Evolutionary conservation across 2,329 filamentous ascomycete species (phyloP).

Genomic region (Chaetomium olivaceum): DNA sequence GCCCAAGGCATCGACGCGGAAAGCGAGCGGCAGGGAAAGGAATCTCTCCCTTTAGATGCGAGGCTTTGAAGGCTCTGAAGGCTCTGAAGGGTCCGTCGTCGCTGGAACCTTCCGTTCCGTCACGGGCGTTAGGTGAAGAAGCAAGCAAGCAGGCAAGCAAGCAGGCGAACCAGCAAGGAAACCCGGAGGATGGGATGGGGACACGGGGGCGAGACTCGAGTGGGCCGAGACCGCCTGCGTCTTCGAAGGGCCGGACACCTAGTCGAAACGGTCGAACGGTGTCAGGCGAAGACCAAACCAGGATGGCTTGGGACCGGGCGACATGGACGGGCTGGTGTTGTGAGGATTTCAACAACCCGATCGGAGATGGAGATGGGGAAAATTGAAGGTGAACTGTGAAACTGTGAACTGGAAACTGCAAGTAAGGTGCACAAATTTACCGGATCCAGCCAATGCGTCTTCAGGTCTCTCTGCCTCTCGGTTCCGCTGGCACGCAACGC

Average conservation of each 20-base stretch:
- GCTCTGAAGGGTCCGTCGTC: neutral
- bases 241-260: neutral
- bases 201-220: neutral
- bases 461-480: neutral
- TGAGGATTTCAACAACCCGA: neutral
- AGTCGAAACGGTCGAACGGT: neutral
- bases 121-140: neutral
- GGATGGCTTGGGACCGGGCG: neutral
- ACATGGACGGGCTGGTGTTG: neutral
- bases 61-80: too few species aligned
- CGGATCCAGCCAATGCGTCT: conserved; percentile 6
- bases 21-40: conserved; percentile 6
- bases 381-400: neutral
- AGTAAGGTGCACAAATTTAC: conserved; percentile 1
- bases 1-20: neutral
- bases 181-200: neutral
- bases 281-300: neutral
- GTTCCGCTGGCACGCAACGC: neutral
- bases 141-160: neutral
- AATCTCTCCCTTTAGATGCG: neutral
- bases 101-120: conserved; percentile 6
- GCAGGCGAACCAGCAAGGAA: neutral
- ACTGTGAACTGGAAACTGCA: neutral
- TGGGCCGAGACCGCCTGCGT: neutral
- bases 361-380: neutral